A percentile compares a stretch with the other conserved stretches of the same genome.
Evolutionary conservation across 257 asterid species (phyloP).

Genomic region (Knoxia roxburghii): DNA sequence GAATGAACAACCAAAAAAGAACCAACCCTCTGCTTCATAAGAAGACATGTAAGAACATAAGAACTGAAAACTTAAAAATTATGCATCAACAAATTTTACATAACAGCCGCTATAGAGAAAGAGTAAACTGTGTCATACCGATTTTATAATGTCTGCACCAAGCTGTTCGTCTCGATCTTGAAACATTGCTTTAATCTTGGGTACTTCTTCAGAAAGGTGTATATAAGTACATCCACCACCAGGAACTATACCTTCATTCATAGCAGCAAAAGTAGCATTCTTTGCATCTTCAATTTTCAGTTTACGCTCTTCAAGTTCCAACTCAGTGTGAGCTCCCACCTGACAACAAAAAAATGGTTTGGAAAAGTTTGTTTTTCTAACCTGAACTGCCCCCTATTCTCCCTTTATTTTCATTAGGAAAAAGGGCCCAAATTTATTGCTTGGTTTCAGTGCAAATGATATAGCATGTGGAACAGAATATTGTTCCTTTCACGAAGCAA

Average conservation of each 20-base stretch:
- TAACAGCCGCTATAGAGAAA: not conserved
- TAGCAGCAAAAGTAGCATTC: slow-evolving; percentile 89
- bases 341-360: slow-evolving; percentile 10
- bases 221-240: slow-evolving; percentile 93
- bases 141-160: slow-evolving; percentile 84
- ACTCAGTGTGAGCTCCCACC: slow-evolving; percentile 93
- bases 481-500: not conserved
- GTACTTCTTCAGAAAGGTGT: slow-evolving; percentile 77
- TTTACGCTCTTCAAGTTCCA: slow-evolving; percentile 87
- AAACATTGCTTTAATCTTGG: slow-evolving; percentile 45
- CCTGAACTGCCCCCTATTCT: not conserved
- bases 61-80: not conserved
- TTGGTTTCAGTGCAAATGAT: not conserved
- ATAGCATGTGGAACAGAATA: too few species aligned
- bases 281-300: slow-evolving; percentile 91
- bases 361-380: not conserved
- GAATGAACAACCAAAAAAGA: not conserved
- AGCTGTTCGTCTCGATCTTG: slow-evolving; percentile 73
- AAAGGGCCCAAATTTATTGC: not conserved
- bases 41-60: not conserved
- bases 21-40: not conserved
- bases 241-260: slow-evolving; percentile 93
- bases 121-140: slow-evolving; percentile 35
- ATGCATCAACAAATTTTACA: not conserved
- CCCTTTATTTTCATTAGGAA: not conserved